These are phyloP conservation scores for Cercospora janseana DNA, from an alignment of 2,329 filamentous ascomycete species.

Conservation along the genomic window DNA sequence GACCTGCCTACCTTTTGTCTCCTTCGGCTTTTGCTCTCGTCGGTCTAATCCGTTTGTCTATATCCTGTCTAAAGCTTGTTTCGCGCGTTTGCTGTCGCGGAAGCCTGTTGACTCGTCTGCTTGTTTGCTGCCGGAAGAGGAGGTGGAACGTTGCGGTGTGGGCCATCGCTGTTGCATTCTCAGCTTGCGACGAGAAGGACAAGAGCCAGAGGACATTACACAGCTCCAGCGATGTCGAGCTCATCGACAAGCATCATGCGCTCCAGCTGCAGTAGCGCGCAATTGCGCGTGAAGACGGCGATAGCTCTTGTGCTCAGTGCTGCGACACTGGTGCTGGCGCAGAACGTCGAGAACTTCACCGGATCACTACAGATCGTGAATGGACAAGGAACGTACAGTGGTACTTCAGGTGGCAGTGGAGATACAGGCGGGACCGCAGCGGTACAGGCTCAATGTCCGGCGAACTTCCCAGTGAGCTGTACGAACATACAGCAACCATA, in stretches of 20 bases:
- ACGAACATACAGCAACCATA: slow-evolving; percentile 43
- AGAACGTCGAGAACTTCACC: slow-evolving; percentile 31
- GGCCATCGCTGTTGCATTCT: not conserved
- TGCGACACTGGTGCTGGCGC: slow-evolving; percentile 15
- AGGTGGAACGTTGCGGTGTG: slow-evolving; percentile 4
- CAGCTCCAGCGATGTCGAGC: slow-evolving; percentile 6
- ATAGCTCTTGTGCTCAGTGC: slow-evolving; percentile 17
- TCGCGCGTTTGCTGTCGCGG: slow-evolving; percentile 1
- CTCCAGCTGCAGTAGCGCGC: slow-evolving; percentile 11
- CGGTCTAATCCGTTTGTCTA: not conserved
- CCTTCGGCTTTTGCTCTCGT: no score
- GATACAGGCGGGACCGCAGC: slow-evolving; percentile 26
- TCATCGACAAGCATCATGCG: slow-evolving; percentile 10
- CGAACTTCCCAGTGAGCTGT: slow-evolving; percentile 43
- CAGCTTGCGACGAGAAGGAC: not conserved
- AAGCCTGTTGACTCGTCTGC: slow-evolving; percentile 5
- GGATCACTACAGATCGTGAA: slow-evolving; percentile 32
- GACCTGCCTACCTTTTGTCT: slow-evolving; percentile 6
- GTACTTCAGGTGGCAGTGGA: slow-evolving; percentile 13
- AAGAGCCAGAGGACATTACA: not conserved
- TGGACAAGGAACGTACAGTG: slow-evolving; percentile 23
- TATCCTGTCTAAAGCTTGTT: not conserved
- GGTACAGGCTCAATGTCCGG: slow-evolving; percentile 39
- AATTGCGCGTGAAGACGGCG: slow-evolving; percentile 14
- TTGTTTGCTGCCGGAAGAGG: slow-evolving; percentile 4